These are phyloP conservation scores for Olyra latifolia DNA, from an alignment of 176 grass and related monocot genomes.

Conservation along the genomic window DNA sequence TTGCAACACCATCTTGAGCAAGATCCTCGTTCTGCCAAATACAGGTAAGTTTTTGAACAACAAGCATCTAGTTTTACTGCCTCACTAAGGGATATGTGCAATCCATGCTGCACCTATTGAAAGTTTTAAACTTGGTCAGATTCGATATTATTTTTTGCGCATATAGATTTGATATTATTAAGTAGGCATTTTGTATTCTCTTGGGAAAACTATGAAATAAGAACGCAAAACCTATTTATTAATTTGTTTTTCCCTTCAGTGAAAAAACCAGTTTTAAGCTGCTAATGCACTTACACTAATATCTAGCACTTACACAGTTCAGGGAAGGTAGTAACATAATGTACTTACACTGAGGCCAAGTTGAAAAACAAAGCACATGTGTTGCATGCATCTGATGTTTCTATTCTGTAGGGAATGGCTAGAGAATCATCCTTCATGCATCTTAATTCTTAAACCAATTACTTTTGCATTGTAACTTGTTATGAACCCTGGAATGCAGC, in stretches of 20 bases:
- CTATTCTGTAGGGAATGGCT: background rate
- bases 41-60: slow-evolving; percentile 49
- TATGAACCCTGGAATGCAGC: background rate
- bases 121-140: background rate
- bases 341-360: background rate
- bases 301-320: background rate
- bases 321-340: background rate
- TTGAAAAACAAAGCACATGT: background rate
- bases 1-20: slow-evolving; percentile 84
- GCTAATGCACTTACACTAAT: background rate
- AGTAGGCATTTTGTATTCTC: no score
- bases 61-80: background rate
- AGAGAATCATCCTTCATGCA: background rate
- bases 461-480: background rate
- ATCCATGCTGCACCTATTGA: background rate
- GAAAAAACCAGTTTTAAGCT: background rate
- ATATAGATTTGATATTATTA: no score
- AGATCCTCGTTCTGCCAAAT: slow-evolving; percentile 89
- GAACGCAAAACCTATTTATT: no score
- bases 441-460: background rate
- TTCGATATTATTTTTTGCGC: background rate
- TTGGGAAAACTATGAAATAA: no score
- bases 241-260: background rate
- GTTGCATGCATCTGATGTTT: slow-evolving; percentile 4
- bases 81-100: background rate